phyloP scores from a whole-genome alignment of 1,139 yeast genomes.

The Magnusiomyces fungicola region DNA sequence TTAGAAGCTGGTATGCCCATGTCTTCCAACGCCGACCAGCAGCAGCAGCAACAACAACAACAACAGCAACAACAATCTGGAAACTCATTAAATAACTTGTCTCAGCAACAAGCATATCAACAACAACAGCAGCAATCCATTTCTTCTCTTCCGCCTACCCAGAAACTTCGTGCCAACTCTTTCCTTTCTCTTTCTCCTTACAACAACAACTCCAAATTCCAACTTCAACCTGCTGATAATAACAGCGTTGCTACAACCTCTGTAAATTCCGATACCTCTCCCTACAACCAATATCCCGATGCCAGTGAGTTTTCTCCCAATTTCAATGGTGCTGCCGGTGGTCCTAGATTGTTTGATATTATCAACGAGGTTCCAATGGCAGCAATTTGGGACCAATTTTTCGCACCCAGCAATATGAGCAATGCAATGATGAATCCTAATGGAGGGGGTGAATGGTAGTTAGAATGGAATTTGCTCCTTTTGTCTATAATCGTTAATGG shows the following conservation, averaged over 20 bases:
- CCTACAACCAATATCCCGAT: constrained; percentile 7
- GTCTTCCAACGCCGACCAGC: not conserved
- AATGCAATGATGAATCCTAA: constrained; percentile 4
- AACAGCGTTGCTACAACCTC: too few relatives aligned
- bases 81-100: too few relatives aligned
- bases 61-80: too few relatives aligned
- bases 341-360: constrained; percentile 51
- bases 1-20: constrained; percentile 4
- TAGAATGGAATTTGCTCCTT: not conserved
- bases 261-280: constrained; percentile 1
- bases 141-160: too few relatives aligned
- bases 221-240: too few relatives aligned
- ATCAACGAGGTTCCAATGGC: constrained; percentile 61
- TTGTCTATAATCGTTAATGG: not conserved
- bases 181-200: too few relatives aligned
- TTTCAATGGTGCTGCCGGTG: constrained; percentile 33
- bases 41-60: not conserved
- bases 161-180: too few relatives aligned
- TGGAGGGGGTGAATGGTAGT: constrained; percentile 1
- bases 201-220: too few relatives aligned
- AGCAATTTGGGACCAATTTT: constrained; percentile 72
- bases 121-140: not conserved
- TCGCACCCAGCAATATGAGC: constrained; percentile 23
- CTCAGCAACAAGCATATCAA: too few relatives aligned
- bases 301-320: not conserved